A percentile compares a stretch with the other conserved stretches of the same genome.
These are phyloP conservation scores for Talaromyces sp. DNA, from an alignment of 2,329 filamentous ascomycete genomes.

Conservation along the genomic window DNA sequence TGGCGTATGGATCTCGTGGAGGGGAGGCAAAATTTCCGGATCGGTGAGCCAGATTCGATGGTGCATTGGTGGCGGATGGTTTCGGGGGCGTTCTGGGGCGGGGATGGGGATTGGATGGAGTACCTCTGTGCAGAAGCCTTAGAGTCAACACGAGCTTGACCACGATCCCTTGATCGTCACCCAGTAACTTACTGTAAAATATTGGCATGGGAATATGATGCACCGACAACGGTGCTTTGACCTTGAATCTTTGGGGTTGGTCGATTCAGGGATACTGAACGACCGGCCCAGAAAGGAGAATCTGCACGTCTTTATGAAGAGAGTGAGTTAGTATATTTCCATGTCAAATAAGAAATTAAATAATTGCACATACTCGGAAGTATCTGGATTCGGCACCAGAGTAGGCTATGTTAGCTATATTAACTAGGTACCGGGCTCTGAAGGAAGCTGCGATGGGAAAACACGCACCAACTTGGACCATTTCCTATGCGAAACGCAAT, in stretches of 20 bases:
- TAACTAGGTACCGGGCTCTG: constrained; percentile 36
- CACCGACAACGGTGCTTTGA: constrained; percentile 79
- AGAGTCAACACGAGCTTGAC: constrained; percentile 17
- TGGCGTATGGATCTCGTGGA: constrained; percentile 74
- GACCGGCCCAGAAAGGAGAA: constrained; percentile 83
- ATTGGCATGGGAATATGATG: constrained; percentile 94
- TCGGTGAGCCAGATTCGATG: constrained; percentile 55
- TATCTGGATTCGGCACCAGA: constrained; percentile 15
- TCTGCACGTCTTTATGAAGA: constrained; percentile 63
- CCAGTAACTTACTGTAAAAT: constrained; percentile 72
- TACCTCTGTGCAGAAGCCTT: constrained; percentile 14
- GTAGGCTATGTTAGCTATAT: constrained; percentile 23
- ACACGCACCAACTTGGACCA: constrained; percentile 97
- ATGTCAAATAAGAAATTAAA: neutral
- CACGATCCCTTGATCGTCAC: constrained; percentile 56
- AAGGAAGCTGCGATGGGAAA: constrained; percentile 29
- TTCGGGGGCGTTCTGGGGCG: constrained; percentile 75
- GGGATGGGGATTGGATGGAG: constrained; percentile 40
- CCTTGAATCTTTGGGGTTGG: constrained; percentile 62
- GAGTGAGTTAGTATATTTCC: constrained; percentile 11
- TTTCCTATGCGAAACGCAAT: constrained; percentile 67
- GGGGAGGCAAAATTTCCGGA: constrained; percentile 46
- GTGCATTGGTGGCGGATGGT: constrained; percentile 57
- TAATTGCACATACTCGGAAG: constrained; percentile 24
- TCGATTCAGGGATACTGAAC: constrained; percentile 57